Evolutionary conservation across 2,329 filamentous ascomycete genomes (phyloP).

Genomic region (Aureobasidium mangrovei): DNA sequence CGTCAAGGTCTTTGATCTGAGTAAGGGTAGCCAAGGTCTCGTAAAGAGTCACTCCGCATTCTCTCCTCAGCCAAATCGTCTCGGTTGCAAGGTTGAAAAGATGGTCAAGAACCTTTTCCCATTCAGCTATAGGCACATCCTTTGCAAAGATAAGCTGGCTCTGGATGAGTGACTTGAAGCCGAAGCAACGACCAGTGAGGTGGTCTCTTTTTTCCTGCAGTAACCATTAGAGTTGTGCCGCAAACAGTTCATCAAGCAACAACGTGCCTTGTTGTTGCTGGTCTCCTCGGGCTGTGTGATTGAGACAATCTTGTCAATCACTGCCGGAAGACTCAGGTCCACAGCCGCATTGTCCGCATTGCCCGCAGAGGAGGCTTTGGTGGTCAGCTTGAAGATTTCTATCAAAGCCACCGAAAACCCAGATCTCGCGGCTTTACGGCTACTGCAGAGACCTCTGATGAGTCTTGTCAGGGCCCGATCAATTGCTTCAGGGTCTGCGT

Average conservation of each 20-base stretch:
- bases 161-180: constrained; percentile 75
- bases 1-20: constrained; percentile 10
- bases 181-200: constrained; percentile 77
- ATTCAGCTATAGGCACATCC: constrained; percentile 46
- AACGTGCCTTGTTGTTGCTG: constrained; percentile 35
- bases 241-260: background rate
- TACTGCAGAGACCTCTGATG: constrained; percentile 81
- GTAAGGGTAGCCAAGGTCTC: constrained; percentile 46
- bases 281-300: constrained; percentile 45
- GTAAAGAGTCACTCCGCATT: constrained; percentile 76
- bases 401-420: constrained; percentile 86
- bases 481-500: constrained; percentile 30
- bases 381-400: constrained; percentile 66
- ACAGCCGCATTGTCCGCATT: background rate
- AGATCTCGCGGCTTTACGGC: constrained; percentile 76
- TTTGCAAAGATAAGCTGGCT: constrained; percentile 60
- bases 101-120: constrained; percentile 60
- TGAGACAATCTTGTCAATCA: constrained; percentile 44
- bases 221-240: constrained; percentile 23
- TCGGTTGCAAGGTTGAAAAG: constrained; percentile 66
- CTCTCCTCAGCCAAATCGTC: constrained; percentile 82
- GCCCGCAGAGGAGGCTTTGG: constrained; percentile 12
- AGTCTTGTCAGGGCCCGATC: constrained; percentile 42
- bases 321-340: constrained; percentile 10
- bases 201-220: constrained; percentile 75